Percentiles rank a stretch among this genome's conserved stretches.
These are phyloP conservation scores for Ophioceras dolichostomum DNA, from an alignment of 2,329 filamentous ascomycete genomes.

Conservation along the genomic window DNA sequence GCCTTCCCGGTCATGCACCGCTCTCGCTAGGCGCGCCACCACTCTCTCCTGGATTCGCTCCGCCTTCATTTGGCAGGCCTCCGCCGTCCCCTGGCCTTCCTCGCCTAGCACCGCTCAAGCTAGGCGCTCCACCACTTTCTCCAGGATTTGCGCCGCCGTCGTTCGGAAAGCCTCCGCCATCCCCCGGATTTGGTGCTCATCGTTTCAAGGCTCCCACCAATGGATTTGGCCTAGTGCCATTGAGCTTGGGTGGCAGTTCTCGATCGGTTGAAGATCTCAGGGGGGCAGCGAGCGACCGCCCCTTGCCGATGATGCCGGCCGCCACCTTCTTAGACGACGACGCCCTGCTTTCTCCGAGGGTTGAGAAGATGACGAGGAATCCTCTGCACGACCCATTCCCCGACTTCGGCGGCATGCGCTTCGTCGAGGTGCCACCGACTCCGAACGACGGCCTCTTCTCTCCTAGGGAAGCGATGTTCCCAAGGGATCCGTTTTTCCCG, in stretches of 20 bases:
- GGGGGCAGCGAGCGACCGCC: constrained; percentile 17
- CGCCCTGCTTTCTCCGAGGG: constrained; percentile 57
- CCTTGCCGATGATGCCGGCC: constrained; percentile 19
- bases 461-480: constrained; percentile 37
- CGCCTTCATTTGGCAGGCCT: background rate
- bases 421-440: constrained; percentile 38
- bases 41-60: background rate
- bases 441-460: constrained; percentile 41
- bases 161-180: constrained; percentile 26
- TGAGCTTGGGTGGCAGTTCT: constrained; percentile 10
- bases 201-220: constrained; percentile 22
- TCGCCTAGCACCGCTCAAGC: constrained; percentile 7
- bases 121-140: constrained; percentile 19
- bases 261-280: too few relatives aligned
- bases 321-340: constrained; percentile 29
- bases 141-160: constrained; percentile 19
- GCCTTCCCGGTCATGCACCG: constrained; percentile 2
- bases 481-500: constrained; percentile 37
- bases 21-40: constrained; percentile 5
- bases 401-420: constrained; percentile 34
- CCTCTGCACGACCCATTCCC: constrained; percentile 40
- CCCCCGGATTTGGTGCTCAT: constrained; percentile 30
- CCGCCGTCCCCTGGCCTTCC: background rate
- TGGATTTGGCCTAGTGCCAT: constrained; percentile 15
- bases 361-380: constrained; percentile 60